phyloP scores from a whole-genome alignment of 495 filamentous ascomycete genomes.

The Xylaria venustula region DNA sequence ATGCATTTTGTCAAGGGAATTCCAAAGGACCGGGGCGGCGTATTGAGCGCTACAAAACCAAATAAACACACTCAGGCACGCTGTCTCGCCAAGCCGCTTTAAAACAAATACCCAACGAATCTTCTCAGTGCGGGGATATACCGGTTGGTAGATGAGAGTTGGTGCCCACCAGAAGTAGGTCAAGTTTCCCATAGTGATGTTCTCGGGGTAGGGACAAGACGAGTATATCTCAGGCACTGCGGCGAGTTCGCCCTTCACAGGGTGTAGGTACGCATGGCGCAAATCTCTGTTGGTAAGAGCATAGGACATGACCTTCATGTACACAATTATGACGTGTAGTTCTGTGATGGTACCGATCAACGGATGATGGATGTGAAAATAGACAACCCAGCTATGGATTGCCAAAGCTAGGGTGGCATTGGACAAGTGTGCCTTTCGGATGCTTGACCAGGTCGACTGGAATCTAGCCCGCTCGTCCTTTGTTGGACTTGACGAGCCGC shows the following conservation, averaged over 20 bases:
- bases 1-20: conserved; percentile 82
- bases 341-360: conserved; percentile 89
- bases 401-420: conserved; percentile 80
- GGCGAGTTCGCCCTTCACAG: conserved; percentile 53
- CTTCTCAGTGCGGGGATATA: conserved; percentile 76
- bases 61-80: conserved; percentile 76
- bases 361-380: conserved; percentile 86
- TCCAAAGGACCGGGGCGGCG: conserved; percentile 81
- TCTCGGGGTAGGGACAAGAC: conserved; percentile 82
- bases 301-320: conserved; percentile 93
- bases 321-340: conserved; percentile 90
- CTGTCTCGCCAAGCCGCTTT: conserved; percentile 75
- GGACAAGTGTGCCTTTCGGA: conserved; percentile 73
- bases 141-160: conserved; percentile 93
- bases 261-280: conserved; percentile 79
- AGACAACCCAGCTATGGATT: conserved; percentile 81
- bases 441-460: conserved; percentile 70
- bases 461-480: conserved; percentile 60
- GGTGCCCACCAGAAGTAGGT: conserved; percentile 97
- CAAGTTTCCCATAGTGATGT: conserved; percentile 83
- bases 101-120: conserved; percentile 85
- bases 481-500: conserved; percentile 47
- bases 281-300: conserved; percentile 96
- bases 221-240: conserved; percentile 76
- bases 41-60: conserved; percentile 94